Evolutionary conservation across 306 rosid genomes (phyloP).

Genomic region (Delonix regia): DNA sequence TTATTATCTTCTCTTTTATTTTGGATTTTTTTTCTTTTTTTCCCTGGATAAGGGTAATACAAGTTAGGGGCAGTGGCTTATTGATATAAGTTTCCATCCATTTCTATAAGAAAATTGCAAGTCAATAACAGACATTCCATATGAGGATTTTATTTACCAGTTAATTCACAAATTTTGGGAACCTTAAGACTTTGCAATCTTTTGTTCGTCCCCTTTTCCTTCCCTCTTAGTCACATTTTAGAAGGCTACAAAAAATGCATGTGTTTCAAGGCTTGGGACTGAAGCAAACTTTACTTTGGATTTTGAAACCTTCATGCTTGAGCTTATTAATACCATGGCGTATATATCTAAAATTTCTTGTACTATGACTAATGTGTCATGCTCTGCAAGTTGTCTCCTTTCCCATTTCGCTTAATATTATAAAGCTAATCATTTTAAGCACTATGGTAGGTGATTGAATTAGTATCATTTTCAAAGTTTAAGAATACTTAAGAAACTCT

Average conservation of each 20-base stretch:
- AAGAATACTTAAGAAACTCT: conserved; percentile 63
- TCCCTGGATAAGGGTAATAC: too few species aligned
- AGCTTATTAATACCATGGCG: background rate
- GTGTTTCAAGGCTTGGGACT: background rate
- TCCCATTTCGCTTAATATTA: too few species aligned
- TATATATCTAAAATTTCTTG: background rate
- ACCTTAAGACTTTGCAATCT: too few species aligned
- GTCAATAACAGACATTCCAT: too few species aligned
- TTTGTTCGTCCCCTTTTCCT: background rate
- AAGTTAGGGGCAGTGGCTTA: too few species aligned
- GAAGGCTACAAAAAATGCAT: background rate
- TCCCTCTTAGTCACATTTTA: background rate
- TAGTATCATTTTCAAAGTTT: conserved; percentile 68
- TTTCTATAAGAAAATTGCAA: too few species aligned
- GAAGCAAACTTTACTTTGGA: too few species aligned
- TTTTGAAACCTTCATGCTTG: background rate
- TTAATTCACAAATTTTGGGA: too few species aligned
- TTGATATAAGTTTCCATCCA: too few species aligned
- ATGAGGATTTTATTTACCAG: too few species aligned
- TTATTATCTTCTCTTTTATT: too few species aligned
- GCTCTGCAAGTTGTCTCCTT: background rate
- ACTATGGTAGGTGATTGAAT: conserved; percentile 49
- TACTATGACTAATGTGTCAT: background rate
- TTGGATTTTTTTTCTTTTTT: too few species aligned
- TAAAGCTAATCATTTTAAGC: background rate